Evolutionary conservation across 2,329 filamentous ascomycete species (phyloP).

Genomic region (Canariomyces notabilis): DNA sequence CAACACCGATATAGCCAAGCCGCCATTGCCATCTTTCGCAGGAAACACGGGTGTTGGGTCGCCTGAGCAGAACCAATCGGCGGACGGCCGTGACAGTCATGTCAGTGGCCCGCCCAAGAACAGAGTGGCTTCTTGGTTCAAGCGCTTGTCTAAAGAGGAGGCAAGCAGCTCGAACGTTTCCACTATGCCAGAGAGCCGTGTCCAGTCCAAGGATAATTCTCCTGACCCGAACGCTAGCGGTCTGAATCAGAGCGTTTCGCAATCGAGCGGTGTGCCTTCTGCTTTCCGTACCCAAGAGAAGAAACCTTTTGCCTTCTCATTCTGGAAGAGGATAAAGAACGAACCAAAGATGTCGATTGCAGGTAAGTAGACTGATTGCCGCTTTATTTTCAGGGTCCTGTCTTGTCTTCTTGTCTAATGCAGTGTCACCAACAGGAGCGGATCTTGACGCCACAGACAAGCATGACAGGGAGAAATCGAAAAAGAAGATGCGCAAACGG

Average conservation of each 20-base stretch:
- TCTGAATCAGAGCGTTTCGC: slow-evolving; percentile 3
- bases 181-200: slow-evolving; percentile 18
- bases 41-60: slow-evolving; percentile 5
- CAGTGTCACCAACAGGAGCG: slow-evolving; percentile 30
- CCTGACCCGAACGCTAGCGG: background rate
- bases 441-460: slow-evolving; percentile 30
- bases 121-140: slow-evolving; percentile 50
- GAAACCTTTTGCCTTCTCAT: slow-evolving; percentile 50
- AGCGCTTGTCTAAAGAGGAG: slow-evolving; percentile 39
- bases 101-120: slow-evolving; percentile 31
- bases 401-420: no score
- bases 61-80: background rate
- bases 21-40: background rate
- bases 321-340: slow-evolving; percentile 48
- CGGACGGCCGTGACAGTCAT: slow-evolving; percentile 16
- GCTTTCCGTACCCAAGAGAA: slow-evolving; percentile 31
- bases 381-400: background rate
- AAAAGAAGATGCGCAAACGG: slow-evolving; percentile 23
- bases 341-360: slow-evolving; percentile 41
- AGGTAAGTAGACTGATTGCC: slow-evolving; percentile 34
- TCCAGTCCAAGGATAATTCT: slow-evolving; percentile 12
- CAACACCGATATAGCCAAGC: slow-evolving; percentile 9
- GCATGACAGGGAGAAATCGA: slow-evolving; percentile 24
- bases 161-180: slow-evolving; percentile 17
- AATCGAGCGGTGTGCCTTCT: background rate